Evolutionary conservation across 202 grass and related monocot genomes (phyloP).

Genomic region (Schoenoplectus tabernaemontani): DNA sequence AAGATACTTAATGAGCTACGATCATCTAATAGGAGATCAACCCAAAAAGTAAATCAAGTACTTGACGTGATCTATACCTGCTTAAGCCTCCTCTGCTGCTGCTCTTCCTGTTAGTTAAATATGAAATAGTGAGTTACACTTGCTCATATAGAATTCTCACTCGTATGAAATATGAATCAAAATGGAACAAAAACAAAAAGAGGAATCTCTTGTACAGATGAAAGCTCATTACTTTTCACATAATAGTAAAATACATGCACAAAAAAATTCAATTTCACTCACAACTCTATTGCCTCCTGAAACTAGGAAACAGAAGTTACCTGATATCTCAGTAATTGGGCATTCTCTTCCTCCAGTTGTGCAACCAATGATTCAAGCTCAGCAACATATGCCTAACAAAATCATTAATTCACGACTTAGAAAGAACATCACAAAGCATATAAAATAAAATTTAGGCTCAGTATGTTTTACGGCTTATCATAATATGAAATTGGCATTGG

Average conservation of each 20-base stretch:
- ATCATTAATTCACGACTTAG: slow-evolving; percentile 7
- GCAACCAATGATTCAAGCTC: slow-evolving; percentile 75
- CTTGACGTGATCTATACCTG: slow-evolving; percentile 37
- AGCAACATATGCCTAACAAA: slow-evolving; percentile 70
- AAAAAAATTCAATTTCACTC: not conserved
- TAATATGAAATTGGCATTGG: not conserved
- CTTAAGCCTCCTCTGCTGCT: slow-evolving; percentile 52
- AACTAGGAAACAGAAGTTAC: slow-evolving; percentile 23
- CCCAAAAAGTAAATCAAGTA: not conserved
- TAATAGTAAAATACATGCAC: not conserved
- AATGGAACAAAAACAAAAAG: not conserved
- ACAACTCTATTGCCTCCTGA: not conserved
- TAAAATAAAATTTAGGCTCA: not conserved
- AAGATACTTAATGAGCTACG: not conserved
- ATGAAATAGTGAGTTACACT: not conserved
- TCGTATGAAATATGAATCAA: not conserved
- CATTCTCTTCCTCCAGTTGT: slow-evolving; percentile 83
- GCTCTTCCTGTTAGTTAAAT: slow-evolving; percentile 54
- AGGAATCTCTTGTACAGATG: not conserved
- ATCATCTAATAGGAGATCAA: not conserved
- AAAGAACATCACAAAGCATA: slow-evolving; percentile 2
- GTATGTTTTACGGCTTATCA: not conserved
- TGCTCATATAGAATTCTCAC: not conserved
- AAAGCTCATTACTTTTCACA: not conserved
- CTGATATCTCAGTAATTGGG: slow-evolving; percentile 53